Evolutionary conservation across 371 early-diverging fungal genomes (phyloP), one percentile per base, ranked within the genome.

Genomic region (Synchytrium microbalum): DNA sequence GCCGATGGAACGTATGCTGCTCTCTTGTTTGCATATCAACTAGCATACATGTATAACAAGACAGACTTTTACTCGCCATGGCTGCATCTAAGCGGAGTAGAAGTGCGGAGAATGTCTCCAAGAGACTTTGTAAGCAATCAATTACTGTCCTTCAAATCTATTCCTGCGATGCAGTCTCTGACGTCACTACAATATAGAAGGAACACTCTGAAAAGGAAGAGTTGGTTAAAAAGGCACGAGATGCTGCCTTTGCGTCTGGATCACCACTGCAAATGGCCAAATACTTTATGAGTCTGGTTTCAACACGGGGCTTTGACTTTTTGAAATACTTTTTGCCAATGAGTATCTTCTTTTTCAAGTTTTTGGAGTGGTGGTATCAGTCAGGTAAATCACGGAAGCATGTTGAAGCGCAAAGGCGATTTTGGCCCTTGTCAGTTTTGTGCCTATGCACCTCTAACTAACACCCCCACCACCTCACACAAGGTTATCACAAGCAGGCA

Each of bases 261-360:
- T 64, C 64, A 1, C 29, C 25, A 23, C 14, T 64, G 23, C 27
- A n/a, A 3, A 28, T 59, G 2, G n/a, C 32, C 32, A 60, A 61
- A 10, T 63, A 72, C 46, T 14, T 57, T 32, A 64, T 72, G 23
- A 65, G 19, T 19, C 46, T 67, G 14, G 63, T 81, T 0, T 68
- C 86, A n/a, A 63, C 78, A 13, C 79, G 81, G 59, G 80, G 83
- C 0, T 75, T 92, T 32, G 88, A 89, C 54, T 77, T 85, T 62
- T 79, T 92, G 33, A 87, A 89, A 64, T 80, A 85, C 1, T 66
- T 87, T 5, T 70, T 95, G 60, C 95, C 94, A 29, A 83, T 91
- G 83, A 86, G 91, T 0, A 88, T 95, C 52, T 92, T 94, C 78
- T 87, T 92, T 65, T 92, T 88, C 80, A 90, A 88, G 64, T 95